Evolutionary conservation across 1,284 basidiomycete genomes (phyloP), one percentile per base, ranked within the genome.

Genomic region (Moesziomyces antarcticus): DNA sequence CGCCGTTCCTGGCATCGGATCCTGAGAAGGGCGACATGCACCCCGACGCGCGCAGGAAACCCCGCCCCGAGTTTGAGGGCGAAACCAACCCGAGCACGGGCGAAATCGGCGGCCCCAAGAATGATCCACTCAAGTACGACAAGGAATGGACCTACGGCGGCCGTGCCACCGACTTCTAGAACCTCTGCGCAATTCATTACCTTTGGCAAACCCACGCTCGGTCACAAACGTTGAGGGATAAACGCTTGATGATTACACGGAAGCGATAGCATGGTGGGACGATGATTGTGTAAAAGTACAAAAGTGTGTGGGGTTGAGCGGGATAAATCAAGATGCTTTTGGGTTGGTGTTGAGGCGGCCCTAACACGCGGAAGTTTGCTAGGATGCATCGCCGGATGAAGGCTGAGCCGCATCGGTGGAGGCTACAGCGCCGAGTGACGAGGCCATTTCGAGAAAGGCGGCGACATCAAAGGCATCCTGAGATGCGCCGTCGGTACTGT

Each of bases 41-140:
- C 60, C 85, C 85, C 0, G 85, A 86, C 50, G 81, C 83, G 16
- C 68, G 84, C n/a, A 52, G 63, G 16, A 79, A 79, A 50, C 84
- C 85, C 0, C 61, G 65, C 42, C 80, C 84, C 1, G 86, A 87
- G 49, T 89, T 88, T 56, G 85, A 87, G 55, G 88, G 88, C 5
- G 87, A 88, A 10, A 75, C 78, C 1, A 88, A 89, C 77, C 88
- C 88, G 3, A 77, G 77, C 20, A 89, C 88, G 33, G 88, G 88
- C 18, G 88, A 89, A 75, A 73, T 85, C 9, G 88, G 88, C 0
- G 88, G 88, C 0, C 88, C 88, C 1, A 89, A 89, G 81, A 84
- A 85, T 20, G 88, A 89, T 75, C 88, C 88, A 20, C 84, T 89
- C 57, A 81, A 65, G 27, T 83, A 82, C 73, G 71, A 79, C 35